Conservation (phyloP, 1,284 basidiomycete species). For the Trametes versicolor region DNA sequence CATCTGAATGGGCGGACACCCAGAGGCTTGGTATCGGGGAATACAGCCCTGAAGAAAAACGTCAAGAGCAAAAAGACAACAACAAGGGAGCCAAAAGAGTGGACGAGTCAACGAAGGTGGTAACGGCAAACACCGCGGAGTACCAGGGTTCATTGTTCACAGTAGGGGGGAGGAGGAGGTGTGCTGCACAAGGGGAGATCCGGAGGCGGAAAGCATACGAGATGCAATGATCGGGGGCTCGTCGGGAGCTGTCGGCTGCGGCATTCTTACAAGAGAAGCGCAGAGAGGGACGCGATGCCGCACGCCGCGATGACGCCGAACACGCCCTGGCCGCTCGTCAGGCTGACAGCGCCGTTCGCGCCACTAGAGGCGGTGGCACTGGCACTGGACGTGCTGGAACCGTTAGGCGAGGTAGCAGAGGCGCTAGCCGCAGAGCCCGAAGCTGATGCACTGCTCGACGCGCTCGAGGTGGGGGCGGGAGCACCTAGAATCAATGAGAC, state of each 20-base stretch:
- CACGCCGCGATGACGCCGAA: constrained; percentile 39
- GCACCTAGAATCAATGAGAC: constrained; percentile 2
- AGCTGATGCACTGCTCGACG: constrained; percentile 15
- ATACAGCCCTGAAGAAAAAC: constrained; percentile 9
- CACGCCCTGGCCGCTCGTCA: constrained; percentile 29
- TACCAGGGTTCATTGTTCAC: constrained; percentile 24
- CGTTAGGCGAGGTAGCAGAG: constrained; percentile 12
- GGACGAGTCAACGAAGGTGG: constrained; percentile 29
- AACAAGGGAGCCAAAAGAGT: constrained; percentile 24
- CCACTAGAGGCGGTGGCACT: constrained; percentile 16
- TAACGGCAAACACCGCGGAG: constrained; percentile 4
- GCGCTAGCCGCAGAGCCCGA: constrained; percentile 6
- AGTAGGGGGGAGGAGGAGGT: constrained; percentile 15
- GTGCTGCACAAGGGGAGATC: constrained; percentile 36
- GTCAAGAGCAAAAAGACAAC: constrained; percentile 5
- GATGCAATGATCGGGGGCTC: constrained; percentile 13
- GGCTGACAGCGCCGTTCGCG: constrained; percentile 19
- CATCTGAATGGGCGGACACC: constrained; percentile 7
- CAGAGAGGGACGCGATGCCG: constrained; percentile 40
- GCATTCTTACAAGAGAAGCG: constrained; percentile 37
- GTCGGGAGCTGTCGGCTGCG: neutral
- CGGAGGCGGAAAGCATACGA: constrained; percentile 18
- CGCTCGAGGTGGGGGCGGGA: constrained; percentile 26
- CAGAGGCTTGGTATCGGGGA: constrained; percentile 12
- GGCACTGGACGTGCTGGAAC: constrained; percentile 13